Evolutionary conservation across 164 flowering plant genomes (phyloP).

Genomic region (Sextonia rubra): DNA sequence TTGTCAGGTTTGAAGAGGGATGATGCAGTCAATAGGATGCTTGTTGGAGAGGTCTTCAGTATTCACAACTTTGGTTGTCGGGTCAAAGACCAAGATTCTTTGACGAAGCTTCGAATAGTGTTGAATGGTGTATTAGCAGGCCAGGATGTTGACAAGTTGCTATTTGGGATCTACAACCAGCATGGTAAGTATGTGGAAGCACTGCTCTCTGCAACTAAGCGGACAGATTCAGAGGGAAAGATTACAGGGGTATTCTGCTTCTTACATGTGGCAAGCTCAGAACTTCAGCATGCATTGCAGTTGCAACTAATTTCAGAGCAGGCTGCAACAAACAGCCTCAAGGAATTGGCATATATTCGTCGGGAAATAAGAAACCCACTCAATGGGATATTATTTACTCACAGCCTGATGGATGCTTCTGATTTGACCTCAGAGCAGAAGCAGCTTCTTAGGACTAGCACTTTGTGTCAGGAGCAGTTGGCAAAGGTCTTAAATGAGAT

Average conservation of each 20-base stretch:
- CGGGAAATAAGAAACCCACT: conserved; percentile 56
- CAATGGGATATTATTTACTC: conserved; percentile 45
- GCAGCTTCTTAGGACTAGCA: conserved; percentile 38
- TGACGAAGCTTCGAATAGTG: conserved; percentile 55
- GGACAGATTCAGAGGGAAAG: conserved; percentile 47
- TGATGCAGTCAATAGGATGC: conserved; percentile 46
- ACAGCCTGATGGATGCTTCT: conserved; percentile 43
- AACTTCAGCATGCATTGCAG: conserved; percentile 64
- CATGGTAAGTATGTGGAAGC: conserved; percentile 56
- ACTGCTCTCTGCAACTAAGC: conserved; percentile 53
- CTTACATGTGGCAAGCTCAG: conserved; percentile 71
- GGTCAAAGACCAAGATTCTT: conserved; percentile 63
- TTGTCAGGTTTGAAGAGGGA: conserved; percentile 59
- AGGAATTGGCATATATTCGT: conserved; percentile 51
- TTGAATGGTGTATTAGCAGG: conserved; percentile 50
- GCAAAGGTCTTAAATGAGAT: conserved; percentile 50
- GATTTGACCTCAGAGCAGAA: conserved; percentile 51
- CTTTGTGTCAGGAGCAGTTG: conserved; percentile 56
- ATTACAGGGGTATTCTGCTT: conserved; percentile 62
- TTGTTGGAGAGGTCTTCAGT: conserved; percentile 71
- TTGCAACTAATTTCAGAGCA: conserved; percentile 60
- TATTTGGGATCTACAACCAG: conserved; percentile 52
- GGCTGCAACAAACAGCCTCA: conserved; percentile 50
- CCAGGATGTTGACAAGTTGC: conserved; percentile 46
- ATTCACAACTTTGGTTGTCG: conserved; percentile 46